These are phyloP conservation scores for Trametes hirsuta DNA, from an alignment of 1,284 basidiomycete species.

Conservation along the genomic window DNA sequence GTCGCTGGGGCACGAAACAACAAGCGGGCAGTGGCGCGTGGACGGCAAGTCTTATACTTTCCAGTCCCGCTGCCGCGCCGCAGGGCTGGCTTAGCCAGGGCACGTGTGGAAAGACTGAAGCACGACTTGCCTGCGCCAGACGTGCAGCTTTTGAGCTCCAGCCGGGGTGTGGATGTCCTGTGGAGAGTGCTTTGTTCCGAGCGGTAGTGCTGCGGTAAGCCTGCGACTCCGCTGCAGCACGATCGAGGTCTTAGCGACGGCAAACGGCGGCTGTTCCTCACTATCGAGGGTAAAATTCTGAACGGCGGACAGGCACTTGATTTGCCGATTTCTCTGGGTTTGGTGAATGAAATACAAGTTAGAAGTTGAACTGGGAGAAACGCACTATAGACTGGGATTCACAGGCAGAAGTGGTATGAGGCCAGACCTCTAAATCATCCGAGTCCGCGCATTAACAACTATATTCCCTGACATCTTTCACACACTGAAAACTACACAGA, in stretches of 20 bases:
- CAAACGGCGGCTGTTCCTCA: background rate
- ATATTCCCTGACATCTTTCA: too few relatives aligned
- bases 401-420: too few relatives aligned
- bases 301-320: background rate
- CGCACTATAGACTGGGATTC: too few relatives aligned
- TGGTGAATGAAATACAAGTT: background rate
- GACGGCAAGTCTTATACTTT: background rate
- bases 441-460: too few relatives aligned
- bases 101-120: background rate
- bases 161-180: too few relatives aligned
- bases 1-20: background rate
- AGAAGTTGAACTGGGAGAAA: too few relatives aligned
- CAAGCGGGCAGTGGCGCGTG: too few relatives aligned
- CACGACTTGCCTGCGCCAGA: background rate
- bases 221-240: slow-evolving; percentile 4
- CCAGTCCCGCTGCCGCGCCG: background rate
- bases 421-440: too few relatives aligned
- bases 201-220: slow-evolving; percentile 2
- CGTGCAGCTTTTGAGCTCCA: background rate
- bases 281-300: background rate
- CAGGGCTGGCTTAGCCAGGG: too few relatives aligned
- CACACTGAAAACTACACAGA: background rate
- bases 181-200: too few relatives aligned
- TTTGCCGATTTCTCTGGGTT: background rate
- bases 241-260: background rate